Base-by-base conservation (phyloP, 352 stramenopile genomes). In the Phytopythium sindhum region DNA sequence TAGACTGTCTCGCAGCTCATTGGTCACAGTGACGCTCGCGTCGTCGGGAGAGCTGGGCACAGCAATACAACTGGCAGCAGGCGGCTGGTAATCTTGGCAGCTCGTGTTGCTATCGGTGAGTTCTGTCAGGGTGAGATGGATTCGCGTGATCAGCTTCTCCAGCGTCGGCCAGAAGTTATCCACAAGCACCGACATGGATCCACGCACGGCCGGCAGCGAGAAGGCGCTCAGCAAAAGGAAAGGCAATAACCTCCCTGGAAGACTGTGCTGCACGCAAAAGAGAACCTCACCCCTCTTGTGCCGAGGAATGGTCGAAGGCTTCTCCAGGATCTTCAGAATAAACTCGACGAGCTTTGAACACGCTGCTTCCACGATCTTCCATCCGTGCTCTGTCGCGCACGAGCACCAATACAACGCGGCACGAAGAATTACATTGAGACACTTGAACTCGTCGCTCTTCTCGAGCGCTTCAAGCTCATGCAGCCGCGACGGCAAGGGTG, bases 321-420 rank as follows among this genome's bases (percentile, higher is more conserved):
- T 64, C 37, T 74, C 67, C 19, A 95, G 52, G 10, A 84, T 61
- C 12, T 72, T 33, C 5, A 58, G 66, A 29, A 86, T 74, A 44
- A 81, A 89, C 10, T 60, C 47, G n/a, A 91, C 69, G 23, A 96
- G 68, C 41, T 83, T 88, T 3, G 68, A 63, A 57, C 70, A 81
- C 17, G 84, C 62, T 4, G 72, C 67, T 61, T 91, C 67, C 24
- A 91, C 65, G 17, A 93, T 81, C 4, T 63, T 44, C 87, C 86
- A 94, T 2, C 82, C 73, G 44, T 74, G 64, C 21, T 66, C 61
- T 4, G 65, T 79, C 3, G 75, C 75, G 42, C 72, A 72, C 2
- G 81, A 83, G 57, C 82, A 91, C 87, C 87, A 96, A 53, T 80
- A 94, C n/a, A 93, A 69, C 21, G 74, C 66, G 11, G 82, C 79